Evolutionary conservation across 805 yeast genomes (phyloP), one percentile per base, ranked within the genome.

Genomic region (Candida adriatica): DNA sequence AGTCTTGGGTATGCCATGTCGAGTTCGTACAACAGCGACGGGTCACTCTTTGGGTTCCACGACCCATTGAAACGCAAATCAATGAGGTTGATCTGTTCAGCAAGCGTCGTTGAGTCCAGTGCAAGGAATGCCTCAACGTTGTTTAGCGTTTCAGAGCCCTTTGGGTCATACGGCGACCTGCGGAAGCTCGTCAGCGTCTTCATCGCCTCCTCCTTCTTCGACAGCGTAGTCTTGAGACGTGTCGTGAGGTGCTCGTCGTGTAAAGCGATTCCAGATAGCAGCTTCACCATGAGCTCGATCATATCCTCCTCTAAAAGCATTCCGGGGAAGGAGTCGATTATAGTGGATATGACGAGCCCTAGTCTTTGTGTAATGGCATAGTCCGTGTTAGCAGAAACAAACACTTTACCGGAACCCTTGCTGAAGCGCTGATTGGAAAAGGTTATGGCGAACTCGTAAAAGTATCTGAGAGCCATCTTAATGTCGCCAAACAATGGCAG

Each of bases 1-100:
- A 72, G 46, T 33, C 73, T 58, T 39, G 74, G 47, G 56, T 62
- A 43, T 33, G 58, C 11, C 17, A 50, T 26, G 11, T 41, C 43
- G 15, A 56, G 46, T 34, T 72, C 76, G 40, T 80, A 75, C 23
- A 87, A 62, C 35, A 88, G 62, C 0, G 95, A 80, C 36, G 79
- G 75, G 58, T 90, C 97, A 10, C 62, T 57, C 39, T 79, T 69
- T 4, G 95, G 87, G 34, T 83, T 78, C 96, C 96, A 90, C 3
- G 57, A 48, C 13, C 56, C 57, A 54, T 73, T 75, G 47, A 81
- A 83, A 31, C 68, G 68, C 35, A 78, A 59, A 51, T 83, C 85
- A 36, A 87, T 78, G 14, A 64, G 59, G 41, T 78, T 77, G 24
- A 90, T 69, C 43, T 79, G 79, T 9, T 62, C 52, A 0, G 90